Evolutionary conservation across 176 grass and related monocot genomes (phyloP).

Genomic region (Elaeis guineensis): DNA sequence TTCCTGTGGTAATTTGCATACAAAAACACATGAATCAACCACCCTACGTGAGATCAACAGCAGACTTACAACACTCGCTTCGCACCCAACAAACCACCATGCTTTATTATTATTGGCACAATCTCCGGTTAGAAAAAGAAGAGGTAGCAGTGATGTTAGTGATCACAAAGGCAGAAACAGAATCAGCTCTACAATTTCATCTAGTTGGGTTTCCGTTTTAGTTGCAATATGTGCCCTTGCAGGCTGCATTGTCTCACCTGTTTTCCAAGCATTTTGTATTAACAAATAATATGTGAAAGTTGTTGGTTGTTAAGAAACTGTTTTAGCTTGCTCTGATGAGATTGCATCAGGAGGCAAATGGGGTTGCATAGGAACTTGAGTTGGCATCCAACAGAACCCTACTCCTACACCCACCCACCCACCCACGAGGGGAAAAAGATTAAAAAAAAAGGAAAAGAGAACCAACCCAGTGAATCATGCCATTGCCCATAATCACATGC

Average conservation of each 20-base stretch:
- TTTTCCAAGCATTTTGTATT: slow-evolving; percentile 12
- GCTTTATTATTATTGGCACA: slow-evolving; percentile 22
- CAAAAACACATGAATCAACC: slow-evolving; percentile 65
- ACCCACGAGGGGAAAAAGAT: too few relatives aligned
- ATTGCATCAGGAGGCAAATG: too few relatives aligned
- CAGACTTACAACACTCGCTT: not conserved
- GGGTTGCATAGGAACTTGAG: too few relatives aligned
- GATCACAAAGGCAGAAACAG: slow-evolving; percentile 11
- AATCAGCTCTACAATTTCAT: slow-evolving; percentile 36
- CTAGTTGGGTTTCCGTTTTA: slow-evolving; percentile 27
- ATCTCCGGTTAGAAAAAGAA: slow-evolving; percentile 34
- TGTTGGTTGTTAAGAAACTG: not conserved
- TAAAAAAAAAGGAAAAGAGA: too few relatives aligned
- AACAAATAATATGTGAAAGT: slow-evolving; percentile 8
- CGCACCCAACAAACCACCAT: not conserved
- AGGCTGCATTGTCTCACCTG: slow-evolving; percentile 90
- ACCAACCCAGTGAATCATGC: too few relatives aligned
- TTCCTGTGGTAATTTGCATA: slow-evolving; percentile 41
- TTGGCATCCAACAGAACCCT: too few relatives aligned
- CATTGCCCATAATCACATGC: too few relatives aligned
- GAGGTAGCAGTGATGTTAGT: not conserved
- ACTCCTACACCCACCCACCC: too few relatives aligned
- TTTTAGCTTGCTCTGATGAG: too few relatives aligned
- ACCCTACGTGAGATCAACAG: slow-evolving; percentile 7
- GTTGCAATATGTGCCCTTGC: slow-evolving; percentile 79